These are phyloP conservation scores for Penicillium aurantiogriseum DNA, from an alignment of 2,329 filamentous ascomycete genomes.

Conservation along the genomic window DNA sequence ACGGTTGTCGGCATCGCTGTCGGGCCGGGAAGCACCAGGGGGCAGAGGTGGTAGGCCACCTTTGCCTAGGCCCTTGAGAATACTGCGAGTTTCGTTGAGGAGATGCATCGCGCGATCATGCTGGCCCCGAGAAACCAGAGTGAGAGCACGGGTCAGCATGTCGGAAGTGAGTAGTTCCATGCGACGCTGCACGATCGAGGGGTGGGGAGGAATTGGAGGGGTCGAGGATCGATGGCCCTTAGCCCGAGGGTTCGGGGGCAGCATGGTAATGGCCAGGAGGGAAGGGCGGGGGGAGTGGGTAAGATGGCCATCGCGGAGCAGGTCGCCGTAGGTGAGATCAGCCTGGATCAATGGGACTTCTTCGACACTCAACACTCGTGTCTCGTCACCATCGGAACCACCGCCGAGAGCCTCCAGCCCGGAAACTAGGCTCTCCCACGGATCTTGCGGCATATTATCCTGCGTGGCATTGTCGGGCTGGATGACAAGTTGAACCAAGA, in stretches of 20 bases:
- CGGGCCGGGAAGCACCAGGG: constrained; percentile 43
- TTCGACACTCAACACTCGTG: constrained; percentile 80
- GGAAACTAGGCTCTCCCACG: constrained; percentile 96
- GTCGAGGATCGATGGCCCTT: constrained; percentile 56
- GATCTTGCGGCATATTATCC: constrained; percentile 85
- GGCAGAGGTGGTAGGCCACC: constrained; percentile 89
- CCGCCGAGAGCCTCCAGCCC: constrained; percentile 91
- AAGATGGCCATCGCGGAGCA: constrained; percentile 81
- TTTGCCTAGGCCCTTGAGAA: constrained; percentile 93
- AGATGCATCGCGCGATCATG: constrained; percentile 92
- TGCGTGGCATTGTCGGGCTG: constrained; percentile 77
- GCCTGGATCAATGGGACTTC: constrained; percentile 94
- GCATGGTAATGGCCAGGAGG: constrained; percentile 90
- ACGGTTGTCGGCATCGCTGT: constrained; percentile 43
- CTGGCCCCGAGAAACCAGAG: constrained; percentile 84
- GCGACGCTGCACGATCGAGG: constrained; percentile 88
- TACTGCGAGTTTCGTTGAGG: constrained; percentile 87
- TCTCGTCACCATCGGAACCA: constrained; percentile 79
- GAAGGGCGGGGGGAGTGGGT: constrained; percentile 87
- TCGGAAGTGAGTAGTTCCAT: constrained; percentile 98
- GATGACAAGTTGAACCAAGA: constrained; percentile 91
- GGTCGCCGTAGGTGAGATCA: constrained; percentile 89
- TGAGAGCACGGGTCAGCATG: constrained; percentile 91
- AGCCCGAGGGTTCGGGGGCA: constrained; percentile 65
- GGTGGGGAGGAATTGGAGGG: constrained; percentile 90